A percentile compares a stretch with the other conserved stretches of the same genome.
Conservation (phyloP, 2,329 filamentous ascomycete genomes). For the Fusarium sp. region DNA sequence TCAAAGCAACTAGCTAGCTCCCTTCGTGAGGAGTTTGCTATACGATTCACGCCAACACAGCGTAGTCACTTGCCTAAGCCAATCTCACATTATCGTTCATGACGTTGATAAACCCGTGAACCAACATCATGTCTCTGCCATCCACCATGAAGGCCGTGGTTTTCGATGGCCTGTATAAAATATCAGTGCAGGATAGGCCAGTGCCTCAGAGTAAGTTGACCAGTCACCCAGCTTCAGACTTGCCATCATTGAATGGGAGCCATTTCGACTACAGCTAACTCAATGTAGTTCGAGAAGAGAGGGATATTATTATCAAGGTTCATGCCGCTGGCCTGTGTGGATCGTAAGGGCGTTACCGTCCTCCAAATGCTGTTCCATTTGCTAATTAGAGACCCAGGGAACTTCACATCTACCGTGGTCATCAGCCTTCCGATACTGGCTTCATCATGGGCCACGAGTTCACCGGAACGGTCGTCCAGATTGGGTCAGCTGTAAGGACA, state of each 20-base stretch:
- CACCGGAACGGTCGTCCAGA: constrained; percentile 76
- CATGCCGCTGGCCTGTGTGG: constrained; percentile 86
- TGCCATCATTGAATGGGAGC: background rate
- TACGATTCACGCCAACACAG: background rate
- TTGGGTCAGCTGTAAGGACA: constrained; percentile 72
- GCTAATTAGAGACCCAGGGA: constrained; percentile 63
- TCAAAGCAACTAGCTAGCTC: background rate
- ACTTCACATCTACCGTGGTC: constrained; percentile 85
- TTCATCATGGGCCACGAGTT: constrained; percentile 87
- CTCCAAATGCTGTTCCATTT: background rate
- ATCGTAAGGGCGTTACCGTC: constrained; percentile 66
- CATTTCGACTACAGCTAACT: constrained; percentile 10
- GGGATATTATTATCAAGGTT: constrained; percentile 85
- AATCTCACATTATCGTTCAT: background rate
- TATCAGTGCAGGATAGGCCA: constrained; percentile 81
- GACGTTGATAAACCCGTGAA: background rate
- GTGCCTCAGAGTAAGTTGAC: constrained; percentile 67
- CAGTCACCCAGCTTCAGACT: background rate
- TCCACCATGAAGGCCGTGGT: constrained; percentile 86
- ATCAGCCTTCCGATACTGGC: constrained; percentile 72
- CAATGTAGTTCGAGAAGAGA: constrained; percentile 67
- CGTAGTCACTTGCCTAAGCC: background rate
- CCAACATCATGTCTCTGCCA: constrained; percentile 45
- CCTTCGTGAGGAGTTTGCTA: background rate
- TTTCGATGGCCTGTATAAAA: constrained; percentile 80